Evolutionary conservation across 345 rosid genomes (phyloP).

Genomic region (Lenwebbia sp.): DNA sequence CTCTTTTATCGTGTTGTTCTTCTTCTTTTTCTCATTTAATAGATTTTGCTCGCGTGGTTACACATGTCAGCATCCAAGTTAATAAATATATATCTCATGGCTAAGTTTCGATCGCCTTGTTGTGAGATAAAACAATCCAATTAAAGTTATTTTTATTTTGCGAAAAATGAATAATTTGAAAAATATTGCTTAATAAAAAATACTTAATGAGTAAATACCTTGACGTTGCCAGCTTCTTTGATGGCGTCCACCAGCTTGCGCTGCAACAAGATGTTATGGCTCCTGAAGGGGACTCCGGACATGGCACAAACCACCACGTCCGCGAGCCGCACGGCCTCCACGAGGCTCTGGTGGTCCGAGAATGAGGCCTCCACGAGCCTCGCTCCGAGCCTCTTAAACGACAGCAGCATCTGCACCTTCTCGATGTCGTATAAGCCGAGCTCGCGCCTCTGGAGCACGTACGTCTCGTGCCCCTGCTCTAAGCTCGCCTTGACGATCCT

Average conservation of each 20-base stretch:
- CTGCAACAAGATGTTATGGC: conserved; percentile 43
- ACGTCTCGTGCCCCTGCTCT: conserved; percentile 31
- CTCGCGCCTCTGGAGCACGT: conserved; percentile 39
- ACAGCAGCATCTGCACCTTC: conserved; percentile 32
- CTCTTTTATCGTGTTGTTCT: too few species aligned
- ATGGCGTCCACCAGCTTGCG: conserved; percentile 52
- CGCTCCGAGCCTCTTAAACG: conserved; percentile 48
- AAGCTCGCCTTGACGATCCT: conserved; percentile 53
- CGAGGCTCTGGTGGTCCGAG: conserved; percentile 33
- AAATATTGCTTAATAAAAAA: too few species aligned
- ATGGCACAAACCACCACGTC: conserved; percentile 57
- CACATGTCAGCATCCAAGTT: too few species aligned
- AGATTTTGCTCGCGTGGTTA: too few species aligned
- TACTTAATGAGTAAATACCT: conserved; percentile 15
- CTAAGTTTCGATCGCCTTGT: too few species aligned
- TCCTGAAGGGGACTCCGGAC: conserved; percentile 51
- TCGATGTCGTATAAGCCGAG: conserved; percentile 44
- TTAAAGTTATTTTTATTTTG: too few species aligned
- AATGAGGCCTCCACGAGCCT: conserved; percentile 32
- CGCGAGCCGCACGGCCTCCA: conserved; percentile 35
- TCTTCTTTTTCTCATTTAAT: too few species aligned
- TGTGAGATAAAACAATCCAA: too few species aligned
- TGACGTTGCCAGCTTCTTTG: conserved; percentile 53
- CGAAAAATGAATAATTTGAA: too few species aligned
- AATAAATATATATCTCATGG: too few species aligned